These are phyloP conservation scores for Mortierella claussenii DNA, from an alignment of 192 early-diverging fungal species.

Conservation along the genomic window DNA sequence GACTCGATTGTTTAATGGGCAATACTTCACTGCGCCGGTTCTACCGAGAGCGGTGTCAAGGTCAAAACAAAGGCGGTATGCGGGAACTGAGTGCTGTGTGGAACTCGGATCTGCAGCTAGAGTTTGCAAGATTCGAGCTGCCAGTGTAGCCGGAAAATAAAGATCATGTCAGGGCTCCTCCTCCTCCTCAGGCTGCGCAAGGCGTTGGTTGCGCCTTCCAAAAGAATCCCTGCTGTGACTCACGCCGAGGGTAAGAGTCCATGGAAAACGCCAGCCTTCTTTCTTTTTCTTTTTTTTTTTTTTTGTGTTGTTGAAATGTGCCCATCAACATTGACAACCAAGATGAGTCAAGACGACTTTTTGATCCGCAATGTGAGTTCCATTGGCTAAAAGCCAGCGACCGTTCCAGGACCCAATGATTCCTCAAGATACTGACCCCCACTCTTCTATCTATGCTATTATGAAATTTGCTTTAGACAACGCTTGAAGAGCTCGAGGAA, in stretches of 20 bases:
- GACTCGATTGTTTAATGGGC: slow-evolving; percentile 24
- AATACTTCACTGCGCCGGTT: slow-evolving; percentile 17
- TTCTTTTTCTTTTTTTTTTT: too few relatives aligned
- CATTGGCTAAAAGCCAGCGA: background rate
- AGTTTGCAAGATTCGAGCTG: slow-evolving; percentile 34
- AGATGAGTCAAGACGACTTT: slow-evolving; percentile 14
- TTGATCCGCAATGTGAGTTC: slow-evolving; percentile 27
- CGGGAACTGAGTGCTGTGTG: slow-evolving; percentile 15
- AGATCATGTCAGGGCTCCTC: too few relatives aligned
- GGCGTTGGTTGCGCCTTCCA: too few relatives aligned
- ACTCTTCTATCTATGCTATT: too few relatives aligned
- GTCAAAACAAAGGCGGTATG: slow-evolving; percentile 15
- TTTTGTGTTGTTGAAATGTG: background rate
- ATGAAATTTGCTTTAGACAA: slow-evolving; percentile 25
- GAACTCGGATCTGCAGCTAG: slow-evolving; percentile 7
- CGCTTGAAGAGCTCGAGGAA: slow-evolving; percentile 25
- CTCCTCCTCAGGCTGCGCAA: too few relatives aligned
- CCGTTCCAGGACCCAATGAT: background rate
- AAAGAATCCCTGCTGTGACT: too few relatives aligned
- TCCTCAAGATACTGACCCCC: too few relatives aligned
- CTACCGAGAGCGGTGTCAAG: slow-evolving; percentile 28
- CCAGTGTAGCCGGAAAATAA: background rate
- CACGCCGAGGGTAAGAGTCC: too few relatives aligned
- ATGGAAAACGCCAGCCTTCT: too few relatives aligned
- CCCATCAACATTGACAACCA: background rate